Evolutionary conservation across 805 yeast species (phyloP), one percentile per base, ranked within the genome.

Genomic region (Hanseniaspora valbyensis): DNA sequence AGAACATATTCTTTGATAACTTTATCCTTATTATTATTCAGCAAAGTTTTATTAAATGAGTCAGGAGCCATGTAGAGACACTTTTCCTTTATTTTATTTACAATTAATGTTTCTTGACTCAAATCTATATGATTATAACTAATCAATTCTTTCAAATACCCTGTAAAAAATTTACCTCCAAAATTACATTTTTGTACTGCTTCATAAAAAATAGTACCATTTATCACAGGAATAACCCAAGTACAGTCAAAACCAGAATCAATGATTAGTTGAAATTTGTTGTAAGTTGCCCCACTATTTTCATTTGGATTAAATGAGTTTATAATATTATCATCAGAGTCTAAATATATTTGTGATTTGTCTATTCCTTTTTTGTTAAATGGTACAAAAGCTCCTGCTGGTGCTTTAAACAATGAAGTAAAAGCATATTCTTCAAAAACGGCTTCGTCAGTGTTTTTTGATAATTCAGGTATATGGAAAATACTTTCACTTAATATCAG

Each of bases 371-470:
- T 42, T 43, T 67, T 66, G 45, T 72, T 69, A 80, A 87, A 84
- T 2, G 89, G 88, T 2, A 77, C 72, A 52, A 80, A 71, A 0
- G 77, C 71, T 2, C 75, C 78, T 0, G 77, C 72, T 0, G 83
- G 76, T 21, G 84, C 75, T 53, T 95, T 71, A 55, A 80, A 83
- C 53, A 84, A 74, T 29, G 78, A 74, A 13, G 72, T 72, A 59
- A 92, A 83, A 2, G 86, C 95, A 60, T 81, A 92, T 60, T 92
- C 97, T 64, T 92, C 99, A 67, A 94, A 90, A 0, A 92, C 75
- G 0, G 92, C 83, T 66, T 88, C 95, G 62, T 92, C 97, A 14
- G 86, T 82, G 63, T 83, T 83, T 57, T 79, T 79, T 33, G 94
- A 83, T 29, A 90, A 70, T 49, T 79, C 81, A 1, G 95, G 92